Base-by-base conservation (phyloP, 305 asterid genomes). In the Solanum hybrid region DNA sequence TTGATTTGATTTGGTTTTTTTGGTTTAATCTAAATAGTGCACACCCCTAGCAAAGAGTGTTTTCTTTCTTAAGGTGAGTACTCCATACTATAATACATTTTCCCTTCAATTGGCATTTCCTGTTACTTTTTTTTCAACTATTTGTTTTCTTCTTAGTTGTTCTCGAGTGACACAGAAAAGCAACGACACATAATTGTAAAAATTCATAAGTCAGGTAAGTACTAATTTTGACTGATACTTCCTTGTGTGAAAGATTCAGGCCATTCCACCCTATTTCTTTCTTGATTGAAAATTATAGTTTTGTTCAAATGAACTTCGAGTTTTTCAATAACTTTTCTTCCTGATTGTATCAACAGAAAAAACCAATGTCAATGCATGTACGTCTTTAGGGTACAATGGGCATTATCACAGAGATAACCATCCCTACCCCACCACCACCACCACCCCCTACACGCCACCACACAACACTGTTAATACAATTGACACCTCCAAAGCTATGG, bases 51-150 rank as follows among this genome's bases (percentile, higher is more conserved):
- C 24, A 3, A 19, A 56, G 24, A 17, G 69, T 56, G 69, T 56
- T 56, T 56, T 56, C 4, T 56, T 19, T 56, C 93, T 93, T 60
- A 95, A 95, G 93, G 99, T 94, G 87, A 40, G 91, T 86, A 37
- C 22, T 91, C 38, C 69, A 19, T 56, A 37, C 78, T 88, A 26
- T 27, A 14, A 26, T 80, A 29, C 24, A 19, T 73, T 73, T 87
- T 72, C 22, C 27, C 38, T 35, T 29, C 2, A 73, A 34, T 73
- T 64, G 35, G 6, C 35, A 22, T 4, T 15, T 15, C 56, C 17
- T 89, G 32, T 85, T 31, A 26, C 71, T 71, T 37, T 37, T 40
- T 88, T 40, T 7, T 71, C 45, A 45, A 78, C 88, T 88, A 88
- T 78, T 87, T 51, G 9, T 51, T 51, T 51, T 51, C 66, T 51